Evolutionary conservation across 768 basidiomycete species (phyloP).

Genomic region (Dentipellis sp.): DNA sequence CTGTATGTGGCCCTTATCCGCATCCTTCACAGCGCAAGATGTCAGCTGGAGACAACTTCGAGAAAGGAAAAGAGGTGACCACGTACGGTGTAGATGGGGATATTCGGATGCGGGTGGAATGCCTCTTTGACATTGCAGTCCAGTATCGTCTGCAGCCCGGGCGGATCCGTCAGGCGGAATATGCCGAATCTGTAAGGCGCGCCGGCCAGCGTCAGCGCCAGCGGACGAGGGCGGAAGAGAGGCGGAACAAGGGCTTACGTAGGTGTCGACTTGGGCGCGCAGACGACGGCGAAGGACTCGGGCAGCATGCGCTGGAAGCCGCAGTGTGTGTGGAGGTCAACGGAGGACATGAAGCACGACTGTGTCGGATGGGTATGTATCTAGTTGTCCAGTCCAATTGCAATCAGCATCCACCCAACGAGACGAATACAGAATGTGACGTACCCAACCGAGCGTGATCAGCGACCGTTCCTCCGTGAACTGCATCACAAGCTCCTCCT

Average conservation of each 20-base stretch:
- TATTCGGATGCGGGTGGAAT: slow-evolving; percentile 80
- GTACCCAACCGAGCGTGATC: slow-evolving; percentile 88
- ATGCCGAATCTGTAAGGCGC: slow-evolving; percentile 58
- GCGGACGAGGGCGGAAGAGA: slow-evolving; percentile 3
- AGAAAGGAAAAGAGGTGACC: not conserved
- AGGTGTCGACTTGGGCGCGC: slow-evolving; percentile 72
- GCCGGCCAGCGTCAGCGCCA: not conserved
- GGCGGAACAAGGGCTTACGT: slow-evolving; percentile 35
- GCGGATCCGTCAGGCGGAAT: slow-evolving; percentile 84
- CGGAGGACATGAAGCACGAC: slow-evolving; percentile 92
- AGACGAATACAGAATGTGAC: slow-evolving; percentile 18
- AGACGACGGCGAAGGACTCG: slow-evolving; percentile 90
- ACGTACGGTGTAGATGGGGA: slow-evolving; percentile 81
- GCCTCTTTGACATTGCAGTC: slow-evolving; percentile 61
- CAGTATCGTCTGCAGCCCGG: slow-evolving; percentile 65
- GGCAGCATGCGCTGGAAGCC: slow-evolving; percentile 85
- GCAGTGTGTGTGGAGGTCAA: slow-evolving; percentile 87
- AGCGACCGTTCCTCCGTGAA: slow-evolving; percentile 77
- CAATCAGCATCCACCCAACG: not conserved
- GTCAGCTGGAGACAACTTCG: not conserved
- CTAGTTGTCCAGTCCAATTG: slow-evolving; percentile 39
- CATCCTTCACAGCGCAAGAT: slow-evolving; percentile 40
- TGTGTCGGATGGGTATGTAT: slow-evolving; percentile 92
- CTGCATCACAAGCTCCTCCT: slow-evolving; percentile 78
- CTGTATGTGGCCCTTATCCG: slow-evolving; percentile 78